Percentiles rank a stretch among this genome's conserved stretches.
Conservation (phyloP, 176 grass and related monocot species). For the Olyra latifolia region DNA sequence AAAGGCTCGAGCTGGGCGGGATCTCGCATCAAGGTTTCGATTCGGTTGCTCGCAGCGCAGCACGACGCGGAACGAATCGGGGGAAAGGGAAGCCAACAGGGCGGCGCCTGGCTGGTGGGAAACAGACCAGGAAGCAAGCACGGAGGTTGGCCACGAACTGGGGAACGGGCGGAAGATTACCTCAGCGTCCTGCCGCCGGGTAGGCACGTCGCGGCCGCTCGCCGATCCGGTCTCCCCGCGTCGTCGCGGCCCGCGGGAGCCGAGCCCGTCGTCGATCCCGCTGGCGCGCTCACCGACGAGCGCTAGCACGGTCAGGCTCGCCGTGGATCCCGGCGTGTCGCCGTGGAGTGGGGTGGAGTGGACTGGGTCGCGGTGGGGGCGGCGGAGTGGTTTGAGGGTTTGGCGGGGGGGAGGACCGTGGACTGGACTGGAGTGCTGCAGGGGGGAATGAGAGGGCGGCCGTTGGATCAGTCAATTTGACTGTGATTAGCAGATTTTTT, state of each 20-base stretch:
- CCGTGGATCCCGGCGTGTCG: background rate
- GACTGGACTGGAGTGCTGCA: background rate
- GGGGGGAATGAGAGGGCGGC: background rate
- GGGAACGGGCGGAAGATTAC: background rate
- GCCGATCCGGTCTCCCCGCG: background rate
- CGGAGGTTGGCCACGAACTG: background rate
- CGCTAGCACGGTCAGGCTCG: background rate
- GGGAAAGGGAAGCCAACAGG: background rate
- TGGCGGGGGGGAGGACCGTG: slow-evolving; percentile 27
- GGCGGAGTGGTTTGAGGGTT: slow-evolving; percentile 21
- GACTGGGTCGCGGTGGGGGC: background rate
- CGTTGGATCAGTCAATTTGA: slow-evolving; percentile 10
- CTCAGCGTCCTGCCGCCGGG: background rate
- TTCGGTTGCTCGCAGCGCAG: background rate
- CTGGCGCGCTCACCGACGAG: background rate
- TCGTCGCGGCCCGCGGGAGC: background rate
- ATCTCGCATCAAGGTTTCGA: background rate
- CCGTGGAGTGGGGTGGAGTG: background rate
- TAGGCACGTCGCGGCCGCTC: background rate
- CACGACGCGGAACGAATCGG: background rate
- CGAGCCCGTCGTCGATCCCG: slow-evolving; percentile 18
- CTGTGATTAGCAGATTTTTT: background rate
- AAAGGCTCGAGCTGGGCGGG: background rate
- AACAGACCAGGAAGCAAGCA: background rate
- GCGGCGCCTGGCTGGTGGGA: background rate